phyloP scores from a whole-genome alignment of 2,329 filamentous ascomycete species.

The Ceratocystiopsis minuta region DNA sequence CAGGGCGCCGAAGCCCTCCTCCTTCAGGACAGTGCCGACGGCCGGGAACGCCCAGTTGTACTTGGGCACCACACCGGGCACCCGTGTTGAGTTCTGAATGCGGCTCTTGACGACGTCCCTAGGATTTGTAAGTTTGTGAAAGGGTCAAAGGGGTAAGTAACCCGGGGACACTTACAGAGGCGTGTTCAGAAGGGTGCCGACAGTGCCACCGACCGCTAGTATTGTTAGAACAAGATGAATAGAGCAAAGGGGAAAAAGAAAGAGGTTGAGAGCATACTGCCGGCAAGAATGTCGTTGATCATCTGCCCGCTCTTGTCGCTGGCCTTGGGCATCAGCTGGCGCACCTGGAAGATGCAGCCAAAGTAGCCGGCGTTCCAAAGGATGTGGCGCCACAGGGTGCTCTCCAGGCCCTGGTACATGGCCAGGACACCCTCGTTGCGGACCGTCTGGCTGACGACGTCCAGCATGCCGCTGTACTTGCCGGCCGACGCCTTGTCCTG shows the following conservation, averaged over 20 bases:
- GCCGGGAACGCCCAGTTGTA: slow-evolving; percentile 98
- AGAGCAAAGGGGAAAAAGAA: no score
- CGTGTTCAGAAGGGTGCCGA: slow-evolving; percentile 83
- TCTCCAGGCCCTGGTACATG: slow-evolving; percentile 92
- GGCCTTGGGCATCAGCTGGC: slow-evolving; percentile 63
- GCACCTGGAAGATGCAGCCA: slow-evolving; percentile 95
- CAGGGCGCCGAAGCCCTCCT: slow-evolving; percentile 71
- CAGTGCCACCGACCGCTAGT: slow-evolving; percentile 57
- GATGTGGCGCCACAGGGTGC: slow-evolving; percentile 81
- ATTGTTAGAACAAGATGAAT: background rate
- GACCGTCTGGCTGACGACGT: slow-evolving; percentile 55
- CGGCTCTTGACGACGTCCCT: slow-evolving; percentile 81
- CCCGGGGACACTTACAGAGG: slow-evolving; percentile 70
- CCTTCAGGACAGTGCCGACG: slow-evolving; percentile 68
- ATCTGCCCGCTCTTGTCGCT: slow-evolving; percentile 67
- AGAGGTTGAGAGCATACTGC: slow-evolving; percentile 29
- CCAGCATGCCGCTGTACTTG: slow-evolving; percentile 69
- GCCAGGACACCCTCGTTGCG: slow-evolving; percentile 43
- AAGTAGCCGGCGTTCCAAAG: slow-evolving; percentile 93
- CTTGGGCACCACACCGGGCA: slow-evolving; percentile 68
- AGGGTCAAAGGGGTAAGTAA: background rate
- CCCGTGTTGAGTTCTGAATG: slow-evolving; percentile 83
- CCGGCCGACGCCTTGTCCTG: slow-evolving; percentile 88
- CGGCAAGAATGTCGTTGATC: slow-evolving; percentile 72
- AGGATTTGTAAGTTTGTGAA: background rate